Base-by-base conservation (phyloP, 805 yeast species). In the Ogataea kodamae region DNA sequence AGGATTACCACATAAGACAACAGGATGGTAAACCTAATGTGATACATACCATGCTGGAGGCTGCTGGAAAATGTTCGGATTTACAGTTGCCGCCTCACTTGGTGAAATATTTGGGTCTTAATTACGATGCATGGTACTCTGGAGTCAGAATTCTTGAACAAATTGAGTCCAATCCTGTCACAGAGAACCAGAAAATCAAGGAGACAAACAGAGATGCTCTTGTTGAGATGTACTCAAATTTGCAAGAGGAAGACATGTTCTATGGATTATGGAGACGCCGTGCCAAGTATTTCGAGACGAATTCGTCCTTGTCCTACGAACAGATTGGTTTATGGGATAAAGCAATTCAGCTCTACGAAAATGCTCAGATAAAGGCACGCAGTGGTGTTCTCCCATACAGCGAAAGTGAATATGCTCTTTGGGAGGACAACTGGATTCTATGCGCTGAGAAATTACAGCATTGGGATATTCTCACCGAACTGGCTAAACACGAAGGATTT, bases 351-450 rank as follows among this genome's bases (percentile, higher is more conserved):
- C 64, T 90, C 42, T 94, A 94, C 49, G 99, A 92, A 61, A 78
- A 88, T 14, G 98, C 98, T 1, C 99, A 92, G 62, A 84, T 92
- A 37, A 89, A 90, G 49, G 97, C 98, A 0, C 68, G 98, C 37
- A 82, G 95, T 53, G 97, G 97, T 2, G 94, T 84, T 3, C 64
- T 92, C 23, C 98, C 99, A 0, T 92, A 86, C 54, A 87, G 96
- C 17, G 97, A 92, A 53, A 76, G 94, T 1, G 99, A 92, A 55
- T 92, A 92, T 50, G 79, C 92, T 0, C 67, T 92, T 20, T 92
- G 99, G 99, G 98, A 94, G 62, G 98, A 92, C 54, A 94, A 89
- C 52, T 92, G 99, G 99, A 88, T 92, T 37, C 64, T 85, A 22
- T 89, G 98, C 66, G 96, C 98, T 3, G 97, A 92, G 55, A 90